These are phyloP conservation scores for Arthrobotrys pseudoclavata DNA, from an alignment of 2,329 filamentous ascomycete genomes.

Conservation along the genomic window DNA sequence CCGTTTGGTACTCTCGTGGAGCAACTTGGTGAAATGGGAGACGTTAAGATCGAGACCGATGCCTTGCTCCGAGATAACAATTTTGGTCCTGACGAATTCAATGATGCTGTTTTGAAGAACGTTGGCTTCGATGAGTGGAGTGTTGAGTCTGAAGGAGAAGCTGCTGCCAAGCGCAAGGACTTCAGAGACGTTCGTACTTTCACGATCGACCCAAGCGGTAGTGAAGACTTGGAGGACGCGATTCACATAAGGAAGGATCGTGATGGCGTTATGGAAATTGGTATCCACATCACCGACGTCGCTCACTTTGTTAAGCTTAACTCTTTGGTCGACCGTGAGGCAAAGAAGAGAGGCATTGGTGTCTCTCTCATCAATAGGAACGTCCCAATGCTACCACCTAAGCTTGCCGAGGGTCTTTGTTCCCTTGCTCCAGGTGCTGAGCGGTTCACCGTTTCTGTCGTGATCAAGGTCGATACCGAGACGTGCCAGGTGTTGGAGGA, in stretches of 20 bases:
- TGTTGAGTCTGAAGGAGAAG: constrained; percentile 83
- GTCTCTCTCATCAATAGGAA: constrained; percentile 93
- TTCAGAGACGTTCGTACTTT: constrained; percentile 90
- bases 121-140: constrained; percentile 94
- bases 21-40: constrained; percentile 96
- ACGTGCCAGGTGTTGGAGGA: constrained; percentile 84
- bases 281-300: constrained; percentile 93
- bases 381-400: constrained; percentile 87
- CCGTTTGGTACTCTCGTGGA: constrained; percentile 98
- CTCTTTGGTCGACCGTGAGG: constrained; percentile 94
- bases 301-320: constrained; percentile 97
- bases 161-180: constrained; percentile 81
- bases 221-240: constrained; percentile 83
- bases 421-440: constrained; percentile 89
- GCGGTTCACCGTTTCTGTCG: constrained; percentile 88
- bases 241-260: constrained; percentile 87
- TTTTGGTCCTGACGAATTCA: constrained; percentile 97
- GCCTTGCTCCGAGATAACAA: constrained; percentile 98
- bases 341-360: constrained; percentile 96
- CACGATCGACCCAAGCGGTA: constrained; percentile 73
- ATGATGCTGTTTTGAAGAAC: constrained; percentile 92
- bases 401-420: constrained; percentile 87
- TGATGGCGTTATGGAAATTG: constrained; percentile 91
- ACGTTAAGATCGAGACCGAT: constrained; percentile 97
- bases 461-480: constrained; percentile 88